These are phyloP conservation scores for Backusella tarrabulga DNA, from an alignment of 192 early-diverging fungal genomes.

Conservation along the genomic window DNA sequence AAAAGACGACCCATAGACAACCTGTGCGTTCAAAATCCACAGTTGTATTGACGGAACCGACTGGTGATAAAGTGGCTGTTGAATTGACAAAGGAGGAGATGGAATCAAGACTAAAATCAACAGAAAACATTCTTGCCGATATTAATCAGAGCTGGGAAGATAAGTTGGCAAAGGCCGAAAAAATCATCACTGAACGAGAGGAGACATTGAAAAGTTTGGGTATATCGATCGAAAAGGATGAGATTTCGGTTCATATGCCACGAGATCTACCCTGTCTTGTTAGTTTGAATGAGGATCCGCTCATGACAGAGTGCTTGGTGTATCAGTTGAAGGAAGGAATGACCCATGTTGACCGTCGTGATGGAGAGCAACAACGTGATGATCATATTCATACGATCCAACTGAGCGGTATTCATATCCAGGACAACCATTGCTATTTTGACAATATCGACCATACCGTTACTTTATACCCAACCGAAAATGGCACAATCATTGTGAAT, in stretches of 20 bases:
- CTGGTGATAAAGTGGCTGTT: conserved; percentile 31
- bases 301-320: conserved; percentile 86
- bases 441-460: conserved; percentile 62
- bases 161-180: conserved; percentile 67
- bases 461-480: conserved; percentile 55
- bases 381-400: conserved; percentile 38
- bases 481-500: conserved; percentile 73
- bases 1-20: neutral
- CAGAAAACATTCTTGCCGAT: conserved; percentile 84
- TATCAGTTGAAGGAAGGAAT: conserved; percentile 78
- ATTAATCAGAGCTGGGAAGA: conserved; percentile 85
- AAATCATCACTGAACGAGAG: conserved; percentile 72
- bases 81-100: conserved; percentile 53
- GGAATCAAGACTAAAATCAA: conserved; percentile 75
- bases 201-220: conserved; percentile 76
- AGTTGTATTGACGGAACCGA: conserved; percentile 40
- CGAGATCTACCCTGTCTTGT: conserved; percentile 80
- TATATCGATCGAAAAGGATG: conserved; percentile 66
- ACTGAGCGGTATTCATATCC: conserved; percentile 55
- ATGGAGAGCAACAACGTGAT: conserved; percentile 23
- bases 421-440: conserved; percentile 70
- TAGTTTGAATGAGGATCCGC: conserved; percentile 87
- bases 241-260: conserved; percentile 73
- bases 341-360: conserved; percentile 61
- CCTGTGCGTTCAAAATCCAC: conserved; percentile 8